Evolutionary conservation across 2,329 filamentous ascomycete species (phyloP), one percentile per base, ranked within the genome.

Genomic region (Phaeosphaeriaceae sp.): DNA sequence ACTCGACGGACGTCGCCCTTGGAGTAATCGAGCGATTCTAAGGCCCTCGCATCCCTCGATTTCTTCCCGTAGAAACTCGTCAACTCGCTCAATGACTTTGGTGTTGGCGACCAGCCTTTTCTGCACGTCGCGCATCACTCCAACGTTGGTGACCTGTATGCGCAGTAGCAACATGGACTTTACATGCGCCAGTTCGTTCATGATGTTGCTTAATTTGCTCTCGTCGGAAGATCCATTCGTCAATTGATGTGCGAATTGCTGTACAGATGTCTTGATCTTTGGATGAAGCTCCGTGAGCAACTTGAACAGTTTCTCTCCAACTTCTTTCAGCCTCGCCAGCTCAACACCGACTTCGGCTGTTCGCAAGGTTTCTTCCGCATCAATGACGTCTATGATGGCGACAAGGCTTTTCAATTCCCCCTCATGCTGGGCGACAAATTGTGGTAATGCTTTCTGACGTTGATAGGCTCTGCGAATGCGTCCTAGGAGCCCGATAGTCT

Each of bases 131-230:
- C 55, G 58, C 36, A 61, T 60, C 42, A 68, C 57, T 17, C 60
- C 64, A 0, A 68, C 59, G 45, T 65, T 57, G n/a, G 64, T 60
- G 24, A 67, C 53, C 27, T 66, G 56, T 15, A 68, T 66, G 49
- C 51, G 42, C 24, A 67, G 31, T 3, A 63, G 31, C 27, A 68
- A 52, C 36, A 41, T n/a, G 11, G 52, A 6, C 45, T 68, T 68
- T 9, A 64, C 58, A n/a, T 60, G 58, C 3, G 33, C 56, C 17
- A 68, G 45, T 44, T 68, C 64, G 3, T 51, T 51, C 66, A 68
- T 67, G 27, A 66, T 60, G 25, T 13, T 50, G 6, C 25, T 25
- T 13, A 68, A 52, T 27, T 59, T 64, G 49, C 62, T 67, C 48
- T 67, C 63, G 19, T 68, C 60, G 2, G 41, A 40, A 21, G 62